Percentiles rank a stretch among this genome's conserved stretches.
These are phyloP conservation scores for Auxenochlorella pyrenoidosa DNA, from an alignment of 139 green algal species.

Conservation along the genomic window DNA sequence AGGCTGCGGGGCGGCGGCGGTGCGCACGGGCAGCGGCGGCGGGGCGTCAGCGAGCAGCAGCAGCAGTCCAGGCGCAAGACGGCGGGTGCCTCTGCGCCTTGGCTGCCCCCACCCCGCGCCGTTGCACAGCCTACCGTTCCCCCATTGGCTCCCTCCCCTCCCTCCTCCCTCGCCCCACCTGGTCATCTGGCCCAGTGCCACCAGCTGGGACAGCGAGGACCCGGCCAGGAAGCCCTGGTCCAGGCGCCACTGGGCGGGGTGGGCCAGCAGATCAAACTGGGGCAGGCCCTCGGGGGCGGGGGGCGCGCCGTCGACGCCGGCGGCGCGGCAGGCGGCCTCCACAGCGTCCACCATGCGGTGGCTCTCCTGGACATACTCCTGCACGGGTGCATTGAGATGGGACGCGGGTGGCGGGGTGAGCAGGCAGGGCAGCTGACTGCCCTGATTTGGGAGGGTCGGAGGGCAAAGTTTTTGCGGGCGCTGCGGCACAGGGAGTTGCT, in stretches of 20 bases:
- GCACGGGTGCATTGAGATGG: background rate
- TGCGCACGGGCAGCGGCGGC: too few species aligned
- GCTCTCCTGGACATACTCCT: constrained; percentile 28
- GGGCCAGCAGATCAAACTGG: constrained; percentile 53
- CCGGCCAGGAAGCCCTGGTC: constrained; percentile 7
- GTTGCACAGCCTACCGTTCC: too few species aligned
- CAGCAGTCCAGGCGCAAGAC: too few species aligned
- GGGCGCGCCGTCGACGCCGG: constrained; percentile 17
- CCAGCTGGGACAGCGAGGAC: constrained; percentile 42
- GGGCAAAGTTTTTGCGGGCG: background rate
- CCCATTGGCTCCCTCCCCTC: too few species aligned
- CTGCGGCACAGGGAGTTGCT: too few species aligned
- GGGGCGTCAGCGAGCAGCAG: too few species aligned
- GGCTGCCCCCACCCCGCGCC: too few species aligned
- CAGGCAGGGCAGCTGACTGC: background rate
- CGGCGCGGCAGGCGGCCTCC: constrained; percentile 40
- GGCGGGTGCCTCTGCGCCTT: too few species aligned
- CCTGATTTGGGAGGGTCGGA: background rate
- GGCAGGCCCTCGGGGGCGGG: constrained; percentile 8
- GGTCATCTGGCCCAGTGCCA: constrained; percentile 46
- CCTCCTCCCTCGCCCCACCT: too few species aligned
- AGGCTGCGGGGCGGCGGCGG: background rate
- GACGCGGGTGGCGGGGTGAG: background rate
- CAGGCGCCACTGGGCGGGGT: constrained; percentile 52
- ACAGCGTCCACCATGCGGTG: constrained; percentile 22